Evolutionary conservation across 2,329 filamentous ascomycete genomes (phyloP).

Genomic region (Moelleriella libera): DNA sequence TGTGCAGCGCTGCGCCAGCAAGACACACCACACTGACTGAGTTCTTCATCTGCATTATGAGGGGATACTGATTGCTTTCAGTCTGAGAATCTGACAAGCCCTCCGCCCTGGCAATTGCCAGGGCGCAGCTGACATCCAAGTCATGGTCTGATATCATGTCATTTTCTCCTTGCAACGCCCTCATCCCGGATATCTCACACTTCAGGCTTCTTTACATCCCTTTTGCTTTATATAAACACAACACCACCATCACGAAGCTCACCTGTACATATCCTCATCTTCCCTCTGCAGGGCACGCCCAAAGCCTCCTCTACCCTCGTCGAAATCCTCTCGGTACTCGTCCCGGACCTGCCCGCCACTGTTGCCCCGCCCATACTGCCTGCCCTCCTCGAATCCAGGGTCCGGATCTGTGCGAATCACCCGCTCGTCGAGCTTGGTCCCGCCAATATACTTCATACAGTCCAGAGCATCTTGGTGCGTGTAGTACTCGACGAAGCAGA

Average conservation of each 20-base stretch:
- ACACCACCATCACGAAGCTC: not conserved
- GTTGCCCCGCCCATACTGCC: slow-evolving; percentile 91
- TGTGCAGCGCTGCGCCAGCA: too few relatives aligned
- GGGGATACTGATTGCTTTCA: too few relatives aligned
- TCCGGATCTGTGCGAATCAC: slow-evolving; percentile 93
- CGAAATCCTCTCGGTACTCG: slow-evolving; percentile 94
- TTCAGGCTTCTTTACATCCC: too few relatives aligned
- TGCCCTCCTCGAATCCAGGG: slow-evolving; percentile 87
- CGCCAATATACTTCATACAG: slow-evolving; percentile 96
- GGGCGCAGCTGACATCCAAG: too few relatives aligned
- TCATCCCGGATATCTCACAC: too few relatives aligned
- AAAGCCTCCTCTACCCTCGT: slow-evolving; percentile 83
- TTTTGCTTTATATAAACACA: too few relatives aligned
- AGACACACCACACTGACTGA: too few relatives aligned
- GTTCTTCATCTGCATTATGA: too few relatives aligned
- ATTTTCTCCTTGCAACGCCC: too few relatives aligned
- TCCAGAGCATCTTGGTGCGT: slow-evolving; percentile 93
- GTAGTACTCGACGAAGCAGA: slow-evolving; percentile 99
- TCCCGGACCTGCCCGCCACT: slow-evolving; percentile 94
- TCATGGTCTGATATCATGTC: too few relatives aligned
- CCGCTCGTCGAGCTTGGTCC: slow-evolving; percentile 94
- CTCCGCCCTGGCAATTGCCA: too few relatives aligned
- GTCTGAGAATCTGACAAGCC: too few relatives aligned
- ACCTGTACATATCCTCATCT: slow-evolving; percentile 16
- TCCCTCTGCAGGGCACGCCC: slow-evolving; percentile 56